Conservation (phyloP, 768 basidiomycete genomes). For the Kwoniella newhampshirensis region DNA sequence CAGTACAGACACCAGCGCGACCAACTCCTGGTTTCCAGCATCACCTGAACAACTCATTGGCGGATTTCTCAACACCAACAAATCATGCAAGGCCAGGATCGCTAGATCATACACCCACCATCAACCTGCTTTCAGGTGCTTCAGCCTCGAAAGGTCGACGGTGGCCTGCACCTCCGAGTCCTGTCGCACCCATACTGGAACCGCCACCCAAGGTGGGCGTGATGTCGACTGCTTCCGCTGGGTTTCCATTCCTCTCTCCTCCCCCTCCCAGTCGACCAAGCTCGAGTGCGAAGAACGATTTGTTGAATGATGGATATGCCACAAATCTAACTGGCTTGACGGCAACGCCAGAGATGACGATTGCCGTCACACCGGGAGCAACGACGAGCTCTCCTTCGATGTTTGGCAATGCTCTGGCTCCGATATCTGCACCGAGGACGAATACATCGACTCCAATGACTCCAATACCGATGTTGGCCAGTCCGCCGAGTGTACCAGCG, state of each 20-base stretch:
- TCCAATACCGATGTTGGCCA: neutral
- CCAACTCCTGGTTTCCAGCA: no score
- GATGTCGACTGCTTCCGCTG: conserved; percentile 4
- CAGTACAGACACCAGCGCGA: no score
- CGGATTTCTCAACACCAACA: conserved; percentile 8
- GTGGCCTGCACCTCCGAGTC: conserved; percentile 46
- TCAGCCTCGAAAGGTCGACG: conserved; percentile 30
- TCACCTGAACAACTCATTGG: neutral
- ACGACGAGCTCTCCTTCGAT: neutral
- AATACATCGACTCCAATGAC: neutral
- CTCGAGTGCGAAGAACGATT: conserved; percentile 7
- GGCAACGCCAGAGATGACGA: neutral
- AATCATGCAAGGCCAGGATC: conserved; percentile 19
- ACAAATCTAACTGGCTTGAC: neutral
- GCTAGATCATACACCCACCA: conserved; percentile 38
- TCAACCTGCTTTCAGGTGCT: conserved; percentile 29
- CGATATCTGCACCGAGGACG: neutral
- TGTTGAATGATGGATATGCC: conserved; percentile 3
- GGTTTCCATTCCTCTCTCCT: conserved; percentile 34
- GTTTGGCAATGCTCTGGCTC: conserved; percentile 6
- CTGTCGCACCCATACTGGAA: conserved; percentile 33
- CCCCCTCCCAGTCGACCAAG: conserved; percentile 36
- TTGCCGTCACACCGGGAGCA: neutral
- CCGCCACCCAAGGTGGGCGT: conserved; percentile 28
- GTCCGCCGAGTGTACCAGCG: neutral